These are phyloP conservation scores for Neoscytalidium dimidiatum DNA, from an alignment of 2,329 filamentous ascomycete species.

Conservation along the genomic window DNA sequence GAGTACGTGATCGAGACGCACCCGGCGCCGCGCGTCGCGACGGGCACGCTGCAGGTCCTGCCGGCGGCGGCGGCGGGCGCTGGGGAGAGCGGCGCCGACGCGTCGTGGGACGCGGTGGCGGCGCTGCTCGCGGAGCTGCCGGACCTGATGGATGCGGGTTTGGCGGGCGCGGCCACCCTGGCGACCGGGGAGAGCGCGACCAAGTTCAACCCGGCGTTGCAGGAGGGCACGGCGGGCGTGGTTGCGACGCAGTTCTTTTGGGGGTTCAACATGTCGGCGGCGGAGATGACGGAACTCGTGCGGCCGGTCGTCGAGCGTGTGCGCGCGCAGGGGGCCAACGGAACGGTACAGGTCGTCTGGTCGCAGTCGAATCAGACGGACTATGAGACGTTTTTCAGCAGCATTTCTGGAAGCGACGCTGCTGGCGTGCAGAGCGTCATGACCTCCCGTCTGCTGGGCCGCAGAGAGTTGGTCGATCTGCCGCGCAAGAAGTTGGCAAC, in stretches of 20 bases:
- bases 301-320: conserved; percentile 20
- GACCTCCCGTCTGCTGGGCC: conserved; percentile 39
- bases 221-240: conserved; percentile 30
- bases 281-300: conserved; percentile 24
- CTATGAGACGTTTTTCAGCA: conserved; percentile 31
- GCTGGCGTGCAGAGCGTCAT: conserved; percentile 34
- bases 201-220: conserved; percentile 37
- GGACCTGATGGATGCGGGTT: conserved; percentile 33
- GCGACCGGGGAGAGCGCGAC: conserved; percentile 19
- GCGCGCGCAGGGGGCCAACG: conserved; percentile 19
- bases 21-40: conserved; percentile 23
- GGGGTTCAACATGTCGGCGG: conserved; percentile 29
- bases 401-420: conserved; percentile 28
- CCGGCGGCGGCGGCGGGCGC: too few species aligned
- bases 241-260: conserved; percentile 31
- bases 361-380: conserved; percentile 28
- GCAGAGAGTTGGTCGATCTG: conserved; percentile 31
- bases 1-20: conserved; percentile 36
- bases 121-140: conserved; percentile 28
- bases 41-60: conserved; percentile 19
- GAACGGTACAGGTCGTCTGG: neutral
- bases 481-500: neutral
- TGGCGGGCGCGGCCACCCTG: conserved; percentile 28
- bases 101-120: conserved; percentile 37
- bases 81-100: conserved; percentile 32